Evolutionary conservation across 371 early-diverging fungal species (phyloP), one percentile per base, ranked within the genome.

Genomic region (Entomophthora muscae): DNA sequence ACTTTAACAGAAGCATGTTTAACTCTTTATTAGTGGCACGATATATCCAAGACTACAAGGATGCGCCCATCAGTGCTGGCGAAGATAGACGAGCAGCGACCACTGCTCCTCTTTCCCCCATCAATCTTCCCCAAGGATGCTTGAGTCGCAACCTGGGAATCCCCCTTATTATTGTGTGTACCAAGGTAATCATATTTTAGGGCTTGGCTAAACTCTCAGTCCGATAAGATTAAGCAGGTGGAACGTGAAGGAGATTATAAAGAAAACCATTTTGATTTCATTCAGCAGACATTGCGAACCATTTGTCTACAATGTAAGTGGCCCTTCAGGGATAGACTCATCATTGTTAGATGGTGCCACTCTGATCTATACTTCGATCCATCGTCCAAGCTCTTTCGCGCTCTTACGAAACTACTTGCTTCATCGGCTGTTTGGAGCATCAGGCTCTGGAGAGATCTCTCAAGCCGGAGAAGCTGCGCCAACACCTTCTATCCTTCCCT

Each of bases 261-360:
- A 70, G 95, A 96, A 63, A 92, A 91, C 60, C 83, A 85, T 54
- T 93, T 96, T 71, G 97, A 95, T 71, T 93, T 84, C 73, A 90
- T 96, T 68, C 95, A 95, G 72, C 95, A 94, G 69, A 81, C 83
- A 26, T 75, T 96, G 55, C 85, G 97, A 57, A 86, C 92, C 29
- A 73, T 93, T 22, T 90, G 91, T 69, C 81, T 95, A 71, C 85
- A 88, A 78, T 92, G 92, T 93, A 79, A 79, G 79, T 31, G 56
- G 24, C 27, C 32, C 12, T 13, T 57, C 7, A 53, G 32, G 23
- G 21, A 63, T 60, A n/a, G n/a, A n/a, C n/a, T n/a, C n/a, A n/a
- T n/a, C n/a, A 32, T 29, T 22, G 2, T 12, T 73, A 92, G 93
- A 90, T 70, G 96, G 96, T 51, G 94, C 96, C 2, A 77, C 90